These are phyloP conservation scores for Penicillium sp. DNA, from an alignment of 2,329 filamentous ascomycete genomes.

Conservation along the genomic window DNA sequence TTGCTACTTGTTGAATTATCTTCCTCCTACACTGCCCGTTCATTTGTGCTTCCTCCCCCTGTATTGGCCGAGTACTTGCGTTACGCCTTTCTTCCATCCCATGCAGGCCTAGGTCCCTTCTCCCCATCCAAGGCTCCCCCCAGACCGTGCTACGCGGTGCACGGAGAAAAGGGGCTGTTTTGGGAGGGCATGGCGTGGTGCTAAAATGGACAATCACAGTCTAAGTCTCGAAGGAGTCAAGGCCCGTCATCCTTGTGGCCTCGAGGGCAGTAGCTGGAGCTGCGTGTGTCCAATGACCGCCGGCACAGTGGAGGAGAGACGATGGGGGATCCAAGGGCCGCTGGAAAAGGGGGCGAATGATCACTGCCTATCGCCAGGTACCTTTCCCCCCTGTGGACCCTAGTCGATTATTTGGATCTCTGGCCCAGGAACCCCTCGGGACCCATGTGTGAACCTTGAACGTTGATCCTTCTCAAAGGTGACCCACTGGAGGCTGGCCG, in stretches of 20 bases:
- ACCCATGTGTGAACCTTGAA: not conserved
- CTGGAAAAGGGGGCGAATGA: conserved; percentile 12
- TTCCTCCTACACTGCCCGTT: not conserved
- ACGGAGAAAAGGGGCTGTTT: conserved; percentile 13
- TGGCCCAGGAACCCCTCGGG: conserved; percentile 1
- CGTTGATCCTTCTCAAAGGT: conserved; percentile 2
- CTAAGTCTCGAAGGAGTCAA: conserved; percentile 20
- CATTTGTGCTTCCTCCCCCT: not conserved
- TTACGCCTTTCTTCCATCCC: not conserved
- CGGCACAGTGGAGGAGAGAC: conserved; percentile 1
- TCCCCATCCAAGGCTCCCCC: not conserved
- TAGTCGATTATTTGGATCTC: conserved; percentile 4
- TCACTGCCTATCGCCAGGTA: not conserved
- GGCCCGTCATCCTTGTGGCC: conserved; percentile 10
- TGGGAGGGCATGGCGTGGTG: conserved; percentile 7
- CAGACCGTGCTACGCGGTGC: not conserved
- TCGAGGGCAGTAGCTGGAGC: conserved; percentile 12
- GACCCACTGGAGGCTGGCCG: not conserved
- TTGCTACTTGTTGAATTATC: conserved; percentile 1
- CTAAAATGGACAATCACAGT: conserved; percentile 18
- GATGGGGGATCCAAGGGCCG: conserved; percentile 6
- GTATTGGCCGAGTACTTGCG: conserved; percentile 2
- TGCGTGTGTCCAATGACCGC: conserved; percentile 5
- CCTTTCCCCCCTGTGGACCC: conserved; percentile 4
- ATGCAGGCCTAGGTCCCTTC: not conserved